Evolutionary conservation across 2,329 filamentous ascomycete species (phyloP).

Genomic region (Claviceps sp.): DNA sequence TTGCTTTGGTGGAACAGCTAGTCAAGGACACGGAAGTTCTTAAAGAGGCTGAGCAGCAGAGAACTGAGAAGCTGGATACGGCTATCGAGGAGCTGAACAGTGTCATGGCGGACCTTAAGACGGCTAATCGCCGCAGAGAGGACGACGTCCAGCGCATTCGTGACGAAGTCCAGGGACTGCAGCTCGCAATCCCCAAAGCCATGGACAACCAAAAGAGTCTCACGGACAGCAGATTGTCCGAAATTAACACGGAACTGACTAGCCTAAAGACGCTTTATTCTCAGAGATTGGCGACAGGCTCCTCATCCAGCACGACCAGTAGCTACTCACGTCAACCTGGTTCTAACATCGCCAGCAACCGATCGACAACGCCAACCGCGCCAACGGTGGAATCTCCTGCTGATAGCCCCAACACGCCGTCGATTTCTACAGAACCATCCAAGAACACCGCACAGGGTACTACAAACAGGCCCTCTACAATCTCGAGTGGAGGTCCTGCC

Average conservation of each 20-base stretch:
- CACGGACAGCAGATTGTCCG: conserved; percentile 67
- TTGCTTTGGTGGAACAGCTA: conserved; percentile 81
- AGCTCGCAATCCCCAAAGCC: conserved; percentile 77
- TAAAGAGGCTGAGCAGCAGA: conserved; percentile 72
- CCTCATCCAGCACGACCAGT: conserved; percentile 13
- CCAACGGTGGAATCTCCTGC: conserved; percentile 9
- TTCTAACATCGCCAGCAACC: not conserved
- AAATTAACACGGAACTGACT: conserved; percentile 76
- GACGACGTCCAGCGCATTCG: conserved; percentile 77
- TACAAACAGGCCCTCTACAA: conserved; percentile 22
- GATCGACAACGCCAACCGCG: conserved; percentile 9
- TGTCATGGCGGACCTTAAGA: conserved; percentile 70
- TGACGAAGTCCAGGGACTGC: conserved; percentile 71
- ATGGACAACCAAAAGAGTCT: conserved; percentile 77
- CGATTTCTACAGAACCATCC: conserved; percentile 15
- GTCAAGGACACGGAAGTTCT: conserved; percentile 78
- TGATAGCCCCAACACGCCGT: conserved; percentile 14
- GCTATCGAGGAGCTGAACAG: conserved; percentile 74
- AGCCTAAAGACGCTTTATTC: conserved; percentile 80
- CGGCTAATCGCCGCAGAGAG: conserved; percentile 66
- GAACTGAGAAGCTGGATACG: conserved; percentile 70
- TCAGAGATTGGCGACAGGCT: conserved; percentile 39
- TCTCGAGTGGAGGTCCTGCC: conserved; percentile 17
- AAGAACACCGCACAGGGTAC: conserved; percentile 18
- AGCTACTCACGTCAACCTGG: conserved; percentile 8